Conservation (phyloP, 140 eudicot species). For the Stevia rebaudiana region DNA sequence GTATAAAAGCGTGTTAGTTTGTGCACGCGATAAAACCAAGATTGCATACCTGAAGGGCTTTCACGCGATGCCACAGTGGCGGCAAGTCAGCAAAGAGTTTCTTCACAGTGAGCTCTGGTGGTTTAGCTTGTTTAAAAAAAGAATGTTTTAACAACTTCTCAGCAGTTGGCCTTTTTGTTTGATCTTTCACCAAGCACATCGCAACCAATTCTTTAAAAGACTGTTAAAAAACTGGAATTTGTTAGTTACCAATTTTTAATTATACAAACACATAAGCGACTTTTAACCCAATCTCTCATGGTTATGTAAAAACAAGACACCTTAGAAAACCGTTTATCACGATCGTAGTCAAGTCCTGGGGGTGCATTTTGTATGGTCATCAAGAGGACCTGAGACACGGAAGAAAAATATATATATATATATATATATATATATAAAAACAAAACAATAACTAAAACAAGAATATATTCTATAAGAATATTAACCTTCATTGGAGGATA, state of each 20-base stretch:
- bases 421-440: no score
- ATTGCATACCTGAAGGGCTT: slow-evolving; percentile 70
- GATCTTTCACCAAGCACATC: slow-evolving; percentile 99
- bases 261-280: slow-evolving; percentile 16
- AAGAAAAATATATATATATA: not conserved
- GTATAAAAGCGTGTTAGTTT: not conserved
- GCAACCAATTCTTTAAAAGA: slow-evolving; percentile 98
- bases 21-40: not conserved
- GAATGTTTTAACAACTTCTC: slow-evolving; percentile 91
- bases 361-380: slow-evolving; percentile 99
- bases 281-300: not conserved
- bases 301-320: slow-evolving; percentile 34
- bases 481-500: slow-evolving; percentile 99
- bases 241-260: slow-evolving; percentile 25
- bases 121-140: slow-evolving; percentile 87
- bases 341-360: slow-evolving; percentile 98
- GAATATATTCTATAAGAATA: not conserved
- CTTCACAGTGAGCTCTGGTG: slow-evolving; percentile 81
- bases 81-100: slow-evolving; percentile 83
- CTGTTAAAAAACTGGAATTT: slow-evolving; percentile 42
- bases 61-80: slow-evolving; percentile 93
- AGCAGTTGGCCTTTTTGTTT: slow-evolving; percentile 90
- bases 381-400: slow-evolving; percentile 64
- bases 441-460: not conserved
- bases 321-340: slow-evolving; percentile 97